Conservation (phyloP, 768 basidiomycete genomes). For the Heimioporus sp. region DNA sequence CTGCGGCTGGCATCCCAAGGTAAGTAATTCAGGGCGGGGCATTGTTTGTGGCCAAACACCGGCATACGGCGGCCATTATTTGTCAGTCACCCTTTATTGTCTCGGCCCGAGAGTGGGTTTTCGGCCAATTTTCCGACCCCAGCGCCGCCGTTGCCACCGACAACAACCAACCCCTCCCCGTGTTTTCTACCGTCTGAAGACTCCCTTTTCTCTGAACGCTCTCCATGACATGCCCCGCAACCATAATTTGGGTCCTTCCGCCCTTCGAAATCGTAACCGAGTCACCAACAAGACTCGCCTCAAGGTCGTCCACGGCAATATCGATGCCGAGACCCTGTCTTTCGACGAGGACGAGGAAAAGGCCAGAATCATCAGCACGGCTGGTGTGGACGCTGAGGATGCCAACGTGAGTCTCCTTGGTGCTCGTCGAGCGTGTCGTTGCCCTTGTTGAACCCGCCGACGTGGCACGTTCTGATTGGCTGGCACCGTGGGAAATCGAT, state of each 20-base stretch:
- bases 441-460: constrained; percentile 40
- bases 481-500: constrained; percentile 40
- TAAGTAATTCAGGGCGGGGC: constrained; percentile 24
- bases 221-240: constrained; percentile 90
- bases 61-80: constrained; percentile 28
- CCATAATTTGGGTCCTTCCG: constrained; percentile 71
- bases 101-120: constrained; percentile 56
- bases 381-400: constrained; percentile 90
- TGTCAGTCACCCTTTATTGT: constrained; percentile 34
- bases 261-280: constrained; percentile 83
- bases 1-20: constrained; percentile 13
- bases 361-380: constrained; percentile 75
- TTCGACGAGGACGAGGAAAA: constrained; percentile 88
- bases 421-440: constrained; percentile 34
- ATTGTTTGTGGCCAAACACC: constrained; percentile 32
- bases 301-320: constrained; percentile 76
- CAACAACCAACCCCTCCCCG: constrained; percentile 37
- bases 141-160: constrained; percentile 56
- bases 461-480: constrained; percentile 51
- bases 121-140: constrained; percentile 63
- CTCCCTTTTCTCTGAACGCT: constrained; percentile 37
- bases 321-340: constrained; percentile 77
- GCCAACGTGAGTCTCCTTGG: constrained; percentile 74
- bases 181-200: constrained; percentile 34
- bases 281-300: constrained; percentile 92